Conservation (phyloP, 1,284 basidiomycete genomes). For the Austroboletus olivaceoglutinosus region DNA sequence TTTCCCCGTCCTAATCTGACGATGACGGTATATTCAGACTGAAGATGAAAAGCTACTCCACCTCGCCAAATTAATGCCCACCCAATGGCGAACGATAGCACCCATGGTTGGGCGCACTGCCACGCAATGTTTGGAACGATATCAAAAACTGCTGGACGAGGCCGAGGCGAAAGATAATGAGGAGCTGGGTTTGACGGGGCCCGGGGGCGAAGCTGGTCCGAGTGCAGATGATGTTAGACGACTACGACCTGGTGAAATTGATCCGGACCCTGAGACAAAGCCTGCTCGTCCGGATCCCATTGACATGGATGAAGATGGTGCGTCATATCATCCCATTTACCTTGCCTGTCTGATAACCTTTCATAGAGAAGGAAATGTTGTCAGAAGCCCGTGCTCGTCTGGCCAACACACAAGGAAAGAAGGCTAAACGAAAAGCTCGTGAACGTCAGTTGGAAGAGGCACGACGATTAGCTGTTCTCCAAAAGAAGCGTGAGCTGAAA, state of each 20-base stretch:
- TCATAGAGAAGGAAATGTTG: conserved; percentile 97
- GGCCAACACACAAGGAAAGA: conserved; percentile 99
- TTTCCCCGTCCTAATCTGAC: neutral
- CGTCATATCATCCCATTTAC: conserved; percentile 5
- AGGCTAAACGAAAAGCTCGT: conserved; percentile 97
- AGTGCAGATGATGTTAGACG: conserved; percentile 88
- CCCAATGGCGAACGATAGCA: conserved; percentile 99
- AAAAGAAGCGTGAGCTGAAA: conserved; percentile 98
- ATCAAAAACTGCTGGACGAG: conserved; percentile 97
- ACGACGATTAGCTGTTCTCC: conserved; percentile 87
- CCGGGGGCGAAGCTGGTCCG: conserved; percentile 77
- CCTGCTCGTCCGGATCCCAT: conserved; percentile 98
- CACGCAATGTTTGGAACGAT: conserved; percentile 96
- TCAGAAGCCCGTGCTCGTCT: conserved; percentile 97
- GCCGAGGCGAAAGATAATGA: conserved; percentile 94
- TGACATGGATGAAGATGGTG: conserved; percentile 99
- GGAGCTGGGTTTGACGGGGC: conserved; percentile 86
- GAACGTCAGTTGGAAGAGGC: conserved; percentile 97
- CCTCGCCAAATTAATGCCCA: conserved; percentile 98
- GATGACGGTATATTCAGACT: conserved; percentile 48
- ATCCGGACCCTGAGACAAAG: conserved; percentile 98
- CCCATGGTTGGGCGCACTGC: conserved; percentile 99
- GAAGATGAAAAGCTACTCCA: conserved; percentile 99
- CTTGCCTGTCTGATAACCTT: conserved; percentile 3
- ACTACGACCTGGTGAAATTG: conserved; percentile 94